These are phyloP conservation scores for Phytophthora capsici DNA, from an alignment of 352 stramenopile genomes.

Conservation along the genomic window DNA sequence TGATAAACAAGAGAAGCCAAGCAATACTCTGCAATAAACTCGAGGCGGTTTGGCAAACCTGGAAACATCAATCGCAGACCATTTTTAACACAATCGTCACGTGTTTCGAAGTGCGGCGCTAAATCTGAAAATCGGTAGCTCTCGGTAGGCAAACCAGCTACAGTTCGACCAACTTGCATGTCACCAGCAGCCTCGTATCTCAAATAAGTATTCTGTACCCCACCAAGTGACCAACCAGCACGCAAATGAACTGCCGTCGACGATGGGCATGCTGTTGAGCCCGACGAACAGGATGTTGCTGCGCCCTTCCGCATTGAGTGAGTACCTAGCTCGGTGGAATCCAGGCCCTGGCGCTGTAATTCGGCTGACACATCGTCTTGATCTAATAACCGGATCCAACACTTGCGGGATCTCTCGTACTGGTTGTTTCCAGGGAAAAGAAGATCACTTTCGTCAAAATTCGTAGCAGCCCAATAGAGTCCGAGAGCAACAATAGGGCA, in stretches of 20 bases:
- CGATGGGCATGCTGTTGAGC: no score
- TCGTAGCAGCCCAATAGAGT: background rate
- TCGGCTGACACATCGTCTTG: background rate
- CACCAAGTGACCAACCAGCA: no score
- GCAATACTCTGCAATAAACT: slow-evolving; percentile 11
- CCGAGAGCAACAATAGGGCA: background rate
- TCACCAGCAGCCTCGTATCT: no score
- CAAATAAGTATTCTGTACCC: no score
- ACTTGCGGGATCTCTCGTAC: background rate
- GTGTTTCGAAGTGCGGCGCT: background rate
- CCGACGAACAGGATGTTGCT: no score
- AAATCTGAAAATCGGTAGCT: background rate
- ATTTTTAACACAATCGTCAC: background rate
- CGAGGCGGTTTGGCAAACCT: slow-evolving; percentile 1
- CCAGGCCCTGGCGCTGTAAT: no score
- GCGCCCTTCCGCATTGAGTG: no score
- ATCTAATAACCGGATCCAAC: background rate
- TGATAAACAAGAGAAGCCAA: slow-evolving; percentile 4
- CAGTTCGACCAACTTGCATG: no score
- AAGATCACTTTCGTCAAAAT: background rate
- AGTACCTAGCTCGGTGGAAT: no score
- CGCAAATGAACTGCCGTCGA: no score
- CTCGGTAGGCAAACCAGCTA: no score
- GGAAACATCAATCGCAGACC: slow-evolving; percentile 10
- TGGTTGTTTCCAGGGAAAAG: background rate